Conservation (phyloP, 176 grass and related monocot species). For the Aegilops sharonensis region DNA sequence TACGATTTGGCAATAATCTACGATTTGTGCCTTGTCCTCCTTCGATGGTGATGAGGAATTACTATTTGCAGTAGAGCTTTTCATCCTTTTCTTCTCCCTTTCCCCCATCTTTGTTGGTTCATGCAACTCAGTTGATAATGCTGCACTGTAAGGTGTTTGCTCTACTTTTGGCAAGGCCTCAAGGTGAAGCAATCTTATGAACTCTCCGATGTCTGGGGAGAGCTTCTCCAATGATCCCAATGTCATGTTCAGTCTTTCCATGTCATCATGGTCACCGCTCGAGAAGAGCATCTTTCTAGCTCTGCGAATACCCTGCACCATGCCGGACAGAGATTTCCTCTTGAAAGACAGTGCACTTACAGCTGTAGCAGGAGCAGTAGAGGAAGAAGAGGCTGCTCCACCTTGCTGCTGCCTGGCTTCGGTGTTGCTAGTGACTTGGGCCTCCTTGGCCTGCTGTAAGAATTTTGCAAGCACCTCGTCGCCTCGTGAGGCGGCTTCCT, state of each 20-base stretch:
- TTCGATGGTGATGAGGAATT: no score
- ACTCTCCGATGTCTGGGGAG: neutral
- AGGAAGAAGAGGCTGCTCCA: neutral
- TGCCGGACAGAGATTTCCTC: neutral
- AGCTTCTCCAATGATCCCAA: neutral
- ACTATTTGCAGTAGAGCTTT: neutral
- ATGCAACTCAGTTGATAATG: no score
- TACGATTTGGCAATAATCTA: no score
- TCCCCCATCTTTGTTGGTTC: no score
- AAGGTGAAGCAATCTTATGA: constrained; percentile 19
- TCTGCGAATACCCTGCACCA: neutral
- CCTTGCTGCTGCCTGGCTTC: neutral
- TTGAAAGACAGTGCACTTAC: neutral
- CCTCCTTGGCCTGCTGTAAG: neutral
- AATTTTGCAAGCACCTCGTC: neutral
- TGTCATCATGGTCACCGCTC: neutral
- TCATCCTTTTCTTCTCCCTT: neutral
- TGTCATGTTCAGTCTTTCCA: neutral
- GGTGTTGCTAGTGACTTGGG: neutral
- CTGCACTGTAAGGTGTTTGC: no score
- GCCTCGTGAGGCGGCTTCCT: neutral
- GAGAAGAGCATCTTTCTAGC: neutral
- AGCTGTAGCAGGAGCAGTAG: neutral
- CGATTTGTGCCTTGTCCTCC: no score
- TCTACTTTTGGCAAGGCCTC: neutral